Percentiles rank a stretch among this genome's conserved stretches.
Evolutionary conservation across 441 rosid species (phyloP).

Genomic region (Populus hybrid): DNA sequence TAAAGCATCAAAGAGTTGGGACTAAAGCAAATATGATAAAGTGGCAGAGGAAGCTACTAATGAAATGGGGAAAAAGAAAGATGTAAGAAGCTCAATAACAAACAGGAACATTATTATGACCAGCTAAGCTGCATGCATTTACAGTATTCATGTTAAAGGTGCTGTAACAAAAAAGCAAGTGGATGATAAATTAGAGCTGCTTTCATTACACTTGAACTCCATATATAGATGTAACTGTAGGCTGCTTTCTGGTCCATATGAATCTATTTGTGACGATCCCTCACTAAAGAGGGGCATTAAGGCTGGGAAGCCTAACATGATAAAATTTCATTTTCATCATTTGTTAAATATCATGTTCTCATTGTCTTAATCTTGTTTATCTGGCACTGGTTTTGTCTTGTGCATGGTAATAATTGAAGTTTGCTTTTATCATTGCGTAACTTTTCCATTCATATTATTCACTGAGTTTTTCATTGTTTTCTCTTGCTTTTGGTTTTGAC

Average conservation of each 20-base stretch:
- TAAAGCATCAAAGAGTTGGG: neutral
- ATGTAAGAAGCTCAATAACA: neutral
- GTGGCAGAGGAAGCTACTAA: neutral
- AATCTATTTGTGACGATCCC: neutral
- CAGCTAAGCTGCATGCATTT: neutral
- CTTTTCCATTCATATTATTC: conserved; percentile 5
- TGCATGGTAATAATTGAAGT: neutral
- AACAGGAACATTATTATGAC: neutral
- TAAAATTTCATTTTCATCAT: neutral
- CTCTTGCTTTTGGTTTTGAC: conserved; percentile 10
- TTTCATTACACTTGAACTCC: neutral
- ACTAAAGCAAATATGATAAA: neutral
- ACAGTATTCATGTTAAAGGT: neutral
- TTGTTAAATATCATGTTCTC: neutral
- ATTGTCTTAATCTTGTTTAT: neutral
- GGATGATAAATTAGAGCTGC: neutral
- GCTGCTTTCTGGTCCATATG: neutral
- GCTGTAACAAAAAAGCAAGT: neutral
- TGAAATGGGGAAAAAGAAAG: neutral
- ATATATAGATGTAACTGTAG: neutral
- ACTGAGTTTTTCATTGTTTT: neutral
- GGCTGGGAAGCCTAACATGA: neutral
- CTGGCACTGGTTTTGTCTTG: neutral
- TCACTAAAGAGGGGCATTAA: neutral
- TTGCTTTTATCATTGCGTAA: conserved; percentile 2